phyloP scores from a whole-genome alignment of 371 early-diverging fungal species.

The Mucor sp. region DNA sequence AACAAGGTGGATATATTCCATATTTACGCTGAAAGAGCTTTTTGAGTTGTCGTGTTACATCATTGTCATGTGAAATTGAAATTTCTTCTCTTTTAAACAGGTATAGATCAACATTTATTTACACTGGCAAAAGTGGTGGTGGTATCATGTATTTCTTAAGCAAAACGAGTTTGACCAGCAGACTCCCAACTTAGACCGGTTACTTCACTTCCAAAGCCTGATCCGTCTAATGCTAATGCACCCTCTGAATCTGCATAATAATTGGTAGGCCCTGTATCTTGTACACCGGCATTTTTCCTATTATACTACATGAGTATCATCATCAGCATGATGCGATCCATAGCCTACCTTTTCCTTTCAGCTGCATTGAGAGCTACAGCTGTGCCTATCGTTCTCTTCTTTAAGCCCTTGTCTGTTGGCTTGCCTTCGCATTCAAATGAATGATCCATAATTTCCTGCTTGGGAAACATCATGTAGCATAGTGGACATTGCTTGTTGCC shows the following conservation, averaged over 20 bases:
- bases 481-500: conserved; percentile 9
- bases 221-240: conserved; percentile 11
- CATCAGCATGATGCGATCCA: too few relatives aligned
- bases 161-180: conserved; percentile 15
- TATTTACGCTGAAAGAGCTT: background rate
- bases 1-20: background rate
- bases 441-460: background rate
- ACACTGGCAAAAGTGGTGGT: background rate
- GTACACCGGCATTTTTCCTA: conserved; percentile 3
- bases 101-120: background rate
- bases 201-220: conserved; percentile 6
- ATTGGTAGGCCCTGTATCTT: conserved; percentile 7
- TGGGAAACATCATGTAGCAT: conserved; percentile 3
- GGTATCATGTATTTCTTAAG: background rate
- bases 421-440: conserved; percentile 3
- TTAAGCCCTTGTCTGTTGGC: background rate
- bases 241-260: conserved; percentile 17
- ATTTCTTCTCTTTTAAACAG: background rate
- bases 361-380: background rate
- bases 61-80: background rate
- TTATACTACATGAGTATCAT: background rate
- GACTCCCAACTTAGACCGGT: conserved; percentile 14
- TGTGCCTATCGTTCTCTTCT: conserved; percentile 10
- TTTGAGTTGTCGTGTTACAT: background rate
- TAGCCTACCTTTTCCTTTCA: conserved; percentile 7